These are phyloP conservation scores for Phytophthora lateralis DNA, from an alignment of 352 stramenopile genomes.

Conservation along the genomic window DNA sequence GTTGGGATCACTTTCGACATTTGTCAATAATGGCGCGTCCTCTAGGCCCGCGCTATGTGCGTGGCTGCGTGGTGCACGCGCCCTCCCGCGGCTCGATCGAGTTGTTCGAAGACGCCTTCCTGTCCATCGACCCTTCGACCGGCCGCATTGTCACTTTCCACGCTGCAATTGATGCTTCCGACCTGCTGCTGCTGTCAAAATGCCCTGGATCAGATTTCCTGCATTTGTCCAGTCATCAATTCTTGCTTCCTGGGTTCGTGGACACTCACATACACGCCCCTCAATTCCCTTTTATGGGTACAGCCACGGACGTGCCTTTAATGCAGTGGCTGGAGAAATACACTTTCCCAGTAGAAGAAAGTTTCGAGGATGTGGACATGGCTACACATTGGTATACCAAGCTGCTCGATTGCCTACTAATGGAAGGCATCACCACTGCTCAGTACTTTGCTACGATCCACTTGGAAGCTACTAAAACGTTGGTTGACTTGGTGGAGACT, in stretches of 20 bases:
- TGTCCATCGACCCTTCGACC: constrained; percentile 32
- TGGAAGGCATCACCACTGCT: constrained; percentile 86
- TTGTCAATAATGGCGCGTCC: not conserved
- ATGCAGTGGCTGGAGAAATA: constrained; percentile 92
- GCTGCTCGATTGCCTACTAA: constrained; percentile 75
- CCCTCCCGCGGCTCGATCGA: constrained; percentile 43
- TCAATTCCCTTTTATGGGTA: constrained; percentile 90
- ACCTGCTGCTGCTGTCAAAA: constrained; percentile 28
- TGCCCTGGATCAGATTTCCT: constrained; percentile 8
- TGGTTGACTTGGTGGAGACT: constrained; percentile 73
- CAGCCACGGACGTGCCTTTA: constrained; percentile 88
- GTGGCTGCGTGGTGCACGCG: constrained; percentile 50
- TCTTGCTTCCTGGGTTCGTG: constrained; percentile 91
- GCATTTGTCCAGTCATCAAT: constrained; percentile 39
- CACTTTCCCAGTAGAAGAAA: constrained; percentile 89
- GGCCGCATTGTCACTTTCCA: constrained; percentile 55
- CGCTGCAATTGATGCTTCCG: constrained; percentile 27
- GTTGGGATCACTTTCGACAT: not conserved
- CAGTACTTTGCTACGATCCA: constrained; percentile 93
- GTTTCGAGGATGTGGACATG: constrained; percentile 58
- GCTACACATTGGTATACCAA: constrained; percentile 73
- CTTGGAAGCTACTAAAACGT: constrained; percentile 68
- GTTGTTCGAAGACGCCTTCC: constrained; percentile 53
- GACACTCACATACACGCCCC: constrained; percentile 93
- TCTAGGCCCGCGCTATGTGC: constrained; percentile 38